These are phyloP conservation scores for Prunus davidiana DNA, from an alignment of 306 rosid species.

Conservation along the genomic window DNA sequence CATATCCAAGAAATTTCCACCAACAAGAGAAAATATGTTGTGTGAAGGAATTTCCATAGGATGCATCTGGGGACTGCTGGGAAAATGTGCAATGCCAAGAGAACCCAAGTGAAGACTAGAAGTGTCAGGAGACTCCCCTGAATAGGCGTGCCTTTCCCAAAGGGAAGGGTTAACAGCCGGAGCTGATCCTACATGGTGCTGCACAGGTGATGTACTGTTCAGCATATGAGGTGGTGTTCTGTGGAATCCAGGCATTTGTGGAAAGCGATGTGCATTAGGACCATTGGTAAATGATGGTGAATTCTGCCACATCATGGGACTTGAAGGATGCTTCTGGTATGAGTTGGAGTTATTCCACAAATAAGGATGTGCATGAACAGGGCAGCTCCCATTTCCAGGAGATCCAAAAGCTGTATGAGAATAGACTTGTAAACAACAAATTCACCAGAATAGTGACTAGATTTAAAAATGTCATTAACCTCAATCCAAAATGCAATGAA, in stretches of 20 bases:
- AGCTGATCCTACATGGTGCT: slow-evolving; percentile 79
- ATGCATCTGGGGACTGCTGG: slow-evolving; percentile 63
- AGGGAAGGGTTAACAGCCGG: slow-evolving; percentile 69
- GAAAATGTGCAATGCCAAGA: slow-evolving; percentile 63
- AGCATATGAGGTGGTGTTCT: slow-evolving; percentile 55
- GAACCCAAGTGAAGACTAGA: slow-evolving; percentile 66
- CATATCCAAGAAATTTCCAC: slow-evolving; percentile 59
- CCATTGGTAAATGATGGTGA: slow-evolving; percentile 63
- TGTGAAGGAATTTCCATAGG: slow-evolving; percentile 47
- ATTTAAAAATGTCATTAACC: background rate
- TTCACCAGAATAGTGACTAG: slow-evolving; percentile 6
- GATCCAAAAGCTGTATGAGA: slow-evolving; percentile 38
- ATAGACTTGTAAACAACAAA: slow-evolving; percentile 14
- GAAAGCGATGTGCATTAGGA: slow-evolving; percentile 47
- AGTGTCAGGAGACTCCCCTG: slow-evolving; percentile 67
- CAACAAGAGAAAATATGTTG: slow-evolving; percentile 60
- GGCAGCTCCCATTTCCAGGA: slow-evolving; percentile 55
- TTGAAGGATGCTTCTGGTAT: slow-evolving; percentile 66
- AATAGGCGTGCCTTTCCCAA: slow-evolving; percentile 68
- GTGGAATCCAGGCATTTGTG: slow-evolving; percentile 62
- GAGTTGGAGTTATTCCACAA: slow-evolving; percentile 59
- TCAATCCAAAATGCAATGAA: background rate
- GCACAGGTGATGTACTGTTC: slow-evolving; percentile 45
- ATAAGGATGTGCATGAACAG: slow-evolving; percentile 55
- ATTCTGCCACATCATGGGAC: slow-evolving; percentile 57